Conservation (phyloP, 371 early-diverging fungal species). For the Chytridium lagenaria region DNA sequence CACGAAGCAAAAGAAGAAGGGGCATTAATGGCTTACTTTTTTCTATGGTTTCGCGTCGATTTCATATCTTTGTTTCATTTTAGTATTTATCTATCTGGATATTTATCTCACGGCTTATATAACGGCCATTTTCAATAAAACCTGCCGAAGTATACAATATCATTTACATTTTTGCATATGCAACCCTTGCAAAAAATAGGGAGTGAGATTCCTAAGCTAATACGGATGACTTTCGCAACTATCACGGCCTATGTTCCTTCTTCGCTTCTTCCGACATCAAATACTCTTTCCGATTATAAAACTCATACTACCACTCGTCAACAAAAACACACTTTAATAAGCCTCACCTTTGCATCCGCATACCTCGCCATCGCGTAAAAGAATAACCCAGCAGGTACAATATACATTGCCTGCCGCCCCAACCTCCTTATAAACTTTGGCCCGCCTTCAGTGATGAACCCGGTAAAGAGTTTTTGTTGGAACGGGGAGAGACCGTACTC, state of each 20-base stretch:
- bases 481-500: slow-evolving; percentile 55
- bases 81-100: too few species aligned
- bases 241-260: too few species aligned
- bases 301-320: slow-evolving; percentile 42
- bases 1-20: slow-evolving; percentile 54
- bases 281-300: slow-evolving; percentile 54
- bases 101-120: too few species aligned
- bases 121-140: too few species aligned
- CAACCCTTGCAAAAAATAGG: too few species aligned
- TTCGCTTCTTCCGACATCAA: slow-evolving; percentile 20
- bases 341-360: slow-evolving; percentile 48
- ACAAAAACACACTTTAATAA: too few species aligned
- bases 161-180: too few species aligned
- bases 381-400: slow-evolving; percentile 48
- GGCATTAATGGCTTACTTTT: slow-evolving; percentile 21
- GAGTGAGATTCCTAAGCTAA: too few species aligned
- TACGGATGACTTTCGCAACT: too few species aligned
- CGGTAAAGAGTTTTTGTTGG: slow-evolving; percentile 53
- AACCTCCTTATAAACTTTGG: slow-evolving; percentile 37
- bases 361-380: slow-evolving; percentile 45
- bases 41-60: too few species aligned
- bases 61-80: too few species aligned
- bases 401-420: slow-evolving; percentile 40
- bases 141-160: too few species aligned
- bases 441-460: slow-evolving; percentile 52